Conservation (phyloP, 345 rosid species). For the Eucalyptus regnans region DNA sequence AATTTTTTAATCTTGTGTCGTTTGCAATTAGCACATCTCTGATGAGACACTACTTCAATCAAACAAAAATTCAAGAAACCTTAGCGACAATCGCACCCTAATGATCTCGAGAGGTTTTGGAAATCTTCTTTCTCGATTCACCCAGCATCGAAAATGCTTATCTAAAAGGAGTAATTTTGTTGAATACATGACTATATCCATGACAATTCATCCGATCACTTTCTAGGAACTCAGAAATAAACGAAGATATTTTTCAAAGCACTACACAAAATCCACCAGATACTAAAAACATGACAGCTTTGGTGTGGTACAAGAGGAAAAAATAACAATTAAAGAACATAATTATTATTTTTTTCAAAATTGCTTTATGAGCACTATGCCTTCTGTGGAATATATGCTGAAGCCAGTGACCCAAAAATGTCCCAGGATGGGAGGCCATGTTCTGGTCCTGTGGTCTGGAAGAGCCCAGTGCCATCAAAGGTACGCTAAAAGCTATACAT, state of each 20-base stretch:
- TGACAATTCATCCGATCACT: not conserved
- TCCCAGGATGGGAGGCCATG: not conserved
- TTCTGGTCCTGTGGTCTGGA: not conserved
- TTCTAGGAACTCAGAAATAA: not conserved
- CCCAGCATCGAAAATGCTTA: not conserved
- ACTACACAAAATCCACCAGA: not conserved
- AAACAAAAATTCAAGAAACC: not conserved
- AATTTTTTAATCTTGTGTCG: not conserved
- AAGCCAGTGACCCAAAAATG: not conserved
- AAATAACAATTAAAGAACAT: not conserved
- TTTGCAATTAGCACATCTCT: not conserved
- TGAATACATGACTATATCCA: not conserved
- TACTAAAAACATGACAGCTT: not conserved
- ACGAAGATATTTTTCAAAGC: not conserved
- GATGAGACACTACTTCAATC: not conserved
- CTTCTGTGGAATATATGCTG: not conserved
- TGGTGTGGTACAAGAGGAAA: not conserved
- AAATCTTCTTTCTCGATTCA: not conserved
- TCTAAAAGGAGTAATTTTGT: not conserved
- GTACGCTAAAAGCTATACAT: not conserved
- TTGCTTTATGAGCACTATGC: not conserved
- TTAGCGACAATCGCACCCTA: not conserved
- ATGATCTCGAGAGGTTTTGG: not conserved
- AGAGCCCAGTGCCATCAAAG: not conserved
- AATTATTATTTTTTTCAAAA: not conserved